A percentile compares a stretch with the other conserved stretches of the same genome.
phyloP scores from a whole-genome alignment of 1,139 yeast species.

The Pichia sp. region DNA sequence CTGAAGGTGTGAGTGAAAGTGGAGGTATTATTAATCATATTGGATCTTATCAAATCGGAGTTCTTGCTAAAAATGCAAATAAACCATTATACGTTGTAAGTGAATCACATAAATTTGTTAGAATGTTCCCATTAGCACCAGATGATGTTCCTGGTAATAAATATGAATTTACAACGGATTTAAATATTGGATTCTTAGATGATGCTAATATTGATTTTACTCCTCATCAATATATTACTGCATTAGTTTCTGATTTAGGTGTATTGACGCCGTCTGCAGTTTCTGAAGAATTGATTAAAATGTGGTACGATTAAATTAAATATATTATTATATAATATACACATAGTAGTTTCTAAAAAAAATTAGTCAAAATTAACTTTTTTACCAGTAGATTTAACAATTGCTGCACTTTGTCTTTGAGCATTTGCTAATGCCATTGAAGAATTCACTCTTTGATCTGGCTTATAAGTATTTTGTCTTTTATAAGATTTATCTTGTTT shows the following conservation, averaged over 20 bases:
- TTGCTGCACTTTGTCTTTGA: slow-evolving; percentile 84
- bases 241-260: slow-evolving; percentile 92
- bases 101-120: slow-evolving; percentile 92
- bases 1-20: slow-evolving; percentile 98
- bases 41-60: slow-evolving; percentile 93
- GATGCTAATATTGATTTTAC: slow-evolving; percentile 68
- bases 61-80: slow-evolving; percentile 81
- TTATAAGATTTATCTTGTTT: slow-evolving; percentile 19
- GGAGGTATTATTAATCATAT: slow-evolving; percentile 97
- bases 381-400: slow-evolving; percentile 87
- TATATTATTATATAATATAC: slow-evolving; percentile 2
- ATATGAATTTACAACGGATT: slow-evolving; percentile 38
- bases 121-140: slow-evolving; percentile 91
- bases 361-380: slow-evolving; percentile 52
- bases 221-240: slow-evolving; percentile 92
- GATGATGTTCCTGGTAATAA: slow-evolving; percentile 66
- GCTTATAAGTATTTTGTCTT: slow-evolving; percentile 12
- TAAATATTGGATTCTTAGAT: slow-evolving; percentile 29
- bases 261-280: slow-evolving; percentile 97
- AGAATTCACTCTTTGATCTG: slow-evolving; percentile 56
- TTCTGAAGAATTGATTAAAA: slow-evolving; percentile 92
- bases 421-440: slow-evolving; percentile 87
- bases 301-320: slow-evolving; percentile 81
- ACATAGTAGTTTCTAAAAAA: not conserved
- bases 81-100: slow-evolving; percentile 94